A percentile compares a stretch with the other conserved stretches of the same genome.
These are phyloP conservation scores for Farysia itapuensis DNA, from an alignment of 1,284 basidiomycete genomes.

Conservation along the genomic window DNA sequence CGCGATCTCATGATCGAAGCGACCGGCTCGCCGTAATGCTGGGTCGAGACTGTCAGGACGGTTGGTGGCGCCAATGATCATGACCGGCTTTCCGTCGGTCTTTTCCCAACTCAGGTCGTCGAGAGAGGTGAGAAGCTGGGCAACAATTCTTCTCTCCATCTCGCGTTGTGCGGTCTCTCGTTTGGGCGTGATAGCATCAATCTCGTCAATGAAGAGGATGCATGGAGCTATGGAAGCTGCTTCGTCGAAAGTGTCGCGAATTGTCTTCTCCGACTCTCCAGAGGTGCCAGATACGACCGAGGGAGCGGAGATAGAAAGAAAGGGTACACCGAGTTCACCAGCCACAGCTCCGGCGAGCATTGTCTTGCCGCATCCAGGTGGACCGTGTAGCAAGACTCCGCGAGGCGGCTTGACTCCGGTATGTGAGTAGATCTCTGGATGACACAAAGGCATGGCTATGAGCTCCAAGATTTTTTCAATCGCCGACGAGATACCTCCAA, in stretches of 20 bases:
- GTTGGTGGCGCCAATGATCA: slow-evolving; percentile 95
- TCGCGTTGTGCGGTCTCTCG: slow-evolving; percentile 86
- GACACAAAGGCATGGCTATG: slow-evolving; percentile 88
- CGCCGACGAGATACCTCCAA: slow-evolving; percentile 82
- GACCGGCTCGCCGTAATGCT: slow-evolving; percentile 84
- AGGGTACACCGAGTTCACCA: slow-evolving; percentile 76
- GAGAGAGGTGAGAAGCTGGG: slow-evolving; percentile 95
- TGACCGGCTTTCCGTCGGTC: slow-evolving; percentile 67
- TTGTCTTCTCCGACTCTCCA: slow-evolving; percentile 92
- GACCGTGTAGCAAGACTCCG: slow-evolving; percentile 92
- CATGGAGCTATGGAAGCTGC: slow-evolving; percentile 53
- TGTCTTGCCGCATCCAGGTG: slow-evolving; percentile 91
- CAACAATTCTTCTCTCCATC: slow-evolving; percentile 96
- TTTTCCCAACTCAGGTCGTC: slow-evolving; percentile 90
- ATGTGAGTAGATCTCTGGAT: slow-evolving; percentile 91
- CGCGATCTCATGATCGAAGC: slow-evolving; percentile 96
- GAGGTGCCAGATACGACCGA: slow-evolving; percentile 96
- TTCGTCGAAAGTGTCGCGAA: slow-evolving; percentile 87
- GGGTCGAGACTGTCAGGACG: slow-evolving; percentile 91
- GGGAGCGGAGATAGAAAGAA: slow-evolving; percentile 89
- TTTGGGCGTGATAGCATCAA: slow-evolving; percentile 96
- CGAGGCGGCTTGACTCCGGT: slow-evolving; percentile 89
- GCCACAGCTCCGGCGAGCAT: slow-evolving; percentile 69
- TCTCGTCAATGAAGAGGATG: slow-evolving; percentile 71
- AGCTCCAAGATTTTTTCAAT: slow-evolving; percentile 93